These are phyloP conservation scores for Exobasidium cylindrosporum DNA, from an alignment of 1,284 basidiomycete species.

Conservation along the genomic window DNA sequence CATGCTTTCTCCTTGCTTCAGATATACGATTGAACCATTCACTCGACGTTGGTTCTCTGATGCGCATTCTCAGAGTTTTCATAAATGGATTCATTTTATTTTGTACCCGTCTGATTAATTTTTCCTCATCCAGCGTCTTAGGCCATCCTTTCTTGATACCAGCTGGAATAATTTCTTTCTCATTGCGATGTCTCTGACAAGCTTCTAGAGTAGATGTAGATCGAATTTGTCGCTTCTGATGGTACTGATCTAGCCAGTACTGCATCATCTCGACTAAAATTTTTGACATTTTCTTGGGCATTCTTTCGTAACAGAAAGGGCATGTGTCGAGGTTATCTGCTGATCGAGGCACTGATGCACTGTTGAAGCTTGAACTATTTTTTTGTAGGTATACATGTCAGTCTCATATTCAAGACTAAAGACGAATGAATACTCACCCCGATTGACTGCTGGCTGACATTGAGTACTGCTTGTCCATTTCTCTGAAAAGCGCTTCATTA, in stretches of 20 bases:
- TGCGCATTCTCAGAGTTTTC: neutral
- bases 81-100: neutral
- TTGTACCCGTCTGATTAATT: neutral
- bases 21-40: neutral
- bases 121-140: neutral
- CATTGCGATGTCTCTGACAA: neutral
- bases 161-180: neutral
- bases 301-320: neutral
- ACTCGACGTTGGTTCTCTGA: neutral
- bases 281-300: neutral
- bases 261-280: neutral
- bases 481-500: neutral
- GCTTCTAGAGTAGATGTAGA: neutral
- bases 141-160: neutral
- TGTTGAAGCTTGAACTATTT: too few species aligned
- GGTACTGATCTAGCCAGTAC: neutral
- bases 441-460: neutral
- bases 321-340: neutral
- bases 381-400: too few species aligned
- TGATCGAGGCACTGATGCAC: neutral
- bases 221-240: neutral
- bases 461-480: neutral
- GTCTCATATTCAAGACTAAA: too few species aligned
- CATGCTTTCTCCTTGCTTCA: neutral
- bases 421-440: neutral